These are phyloP conservation scores for Pseudozyma thailandica DNA, from an alignment of 1,284 basidiomycete genomes.

Conservation along the genomic window DNA sequence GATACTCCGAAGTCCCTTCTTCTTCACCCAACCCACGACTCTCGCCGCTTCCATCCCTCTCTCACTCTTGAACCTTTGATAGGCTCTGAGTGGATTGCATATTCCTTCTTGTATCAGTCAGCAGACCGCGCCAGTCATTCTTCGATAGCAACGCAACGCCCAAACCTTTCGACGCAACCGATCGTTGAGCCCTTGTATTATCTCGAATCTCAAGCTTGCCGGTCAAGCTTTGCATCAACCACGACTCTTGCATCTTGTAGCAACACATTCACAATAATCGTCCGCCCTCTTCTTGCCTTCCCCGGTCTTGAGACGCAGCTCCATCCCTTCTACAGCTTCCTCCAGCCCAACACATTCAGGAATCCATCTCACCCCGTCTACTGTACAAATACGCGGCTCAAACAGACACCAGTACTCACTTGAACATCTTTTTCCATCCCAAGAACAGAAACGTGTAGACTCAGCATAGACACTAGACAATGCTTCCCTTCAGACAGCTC, in stretches of 20 bases:
- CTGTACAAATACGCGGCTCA: constrained; percentile 3
- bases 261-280: too few species aligned
- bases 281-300: not conserved
- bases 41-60: not conserved
- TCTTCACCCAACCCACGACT: not conserved
- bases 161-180: too few species aligned
- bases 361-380: not conserved
- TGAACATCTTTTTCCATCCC: not conserved
- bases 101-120: not conserved
- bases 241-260: too few species aligned
- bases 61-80: constrained; percentile 15
- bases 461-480: constrained; percentile 18
- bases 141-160: constrained; percentile 1
- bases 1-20: too few species aligned
- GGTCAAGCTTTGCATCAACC: constrained; percentile 12
- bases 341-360: not conserved
- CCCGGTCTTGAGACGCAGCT: too few species aligned
- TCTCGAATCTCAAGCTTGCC: constrained; percentile 2
- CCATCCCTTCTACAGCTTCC: too few species aligned
- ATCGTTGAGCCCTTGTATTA: not conserved
- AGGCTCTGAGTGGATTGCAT: constrained; percentile 2
- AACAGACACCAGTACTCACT: constrained; percentile 1
- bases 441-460: not conserved
- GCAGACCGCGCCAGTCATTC: not conserved
- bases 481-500: constrained; percentile 20